These are phyloP conservation scores for Ophiostoma fasciatum DNA, from an alignment of 2,329 filamentous ascomycete genomes.

Conservation along the genomic window DNA sequence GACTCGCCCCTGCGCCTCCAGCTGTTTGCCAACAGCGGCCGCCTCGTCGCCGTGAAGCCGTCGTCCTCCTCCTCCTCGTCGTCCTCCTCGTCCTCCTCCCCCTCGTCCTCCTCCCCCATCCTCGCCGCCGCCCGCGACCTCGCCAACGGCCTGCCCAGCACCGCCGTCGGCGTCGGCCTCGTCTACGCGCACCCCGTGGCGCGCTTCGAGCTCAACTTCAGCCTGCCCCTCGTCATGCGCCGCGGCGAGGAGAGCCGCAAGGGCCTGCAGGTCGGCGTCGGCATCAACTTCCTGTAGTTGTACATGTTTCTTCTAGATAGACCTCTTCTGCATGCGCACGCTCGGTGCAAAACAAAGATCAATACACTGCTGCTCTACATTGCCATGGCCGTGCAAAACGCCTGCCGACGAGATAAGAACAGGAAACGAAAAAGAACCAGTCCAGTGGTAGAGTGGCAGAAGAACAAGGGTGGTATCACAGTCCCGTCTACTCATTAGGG, in stretches of 20 bases:
- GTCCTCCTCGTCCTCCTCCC: conserved; percentile 5
- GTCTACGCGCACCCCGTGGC: conserved; percentile 93
- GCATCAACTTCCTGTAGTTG: conserved; percentile 77
- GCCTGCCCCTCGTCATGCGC: conserved; percentile 66
- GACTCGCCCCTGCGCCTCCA: conserved; percentile 80
- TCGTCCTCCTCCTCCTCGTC: conserved; percentile 13
- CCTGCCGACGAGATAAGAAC: too few species aligned
- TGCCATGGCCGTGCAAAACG: too few species aligned
- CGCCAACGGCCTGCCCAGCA: conserved; percentile 61
- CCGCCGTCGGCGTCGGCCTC: conserved; percentile 74
- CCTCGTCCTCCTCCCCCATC: conserved; percentile 38
- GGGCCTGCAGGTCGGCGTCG: conserved; percentile 87
- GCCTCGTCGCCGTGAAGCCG: conserved; percentile 57
- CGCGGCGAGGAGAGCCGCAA: conserved; percentile 80
- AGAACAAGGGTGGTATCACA: conserved; percentile 16
- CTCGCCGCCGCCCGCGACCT: conserved; percentile 53
- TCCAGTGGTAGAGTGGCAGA: conserved; percentile 1
- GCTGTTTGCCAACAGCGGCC: conserved; percentile 79
- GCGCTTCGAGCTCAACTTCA: conserved; percentile 91
- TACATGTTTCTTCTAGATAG: background rate
- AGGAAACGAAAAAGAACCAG: conserved; percentile 6
- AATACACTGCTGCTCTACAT: too few species aligned
- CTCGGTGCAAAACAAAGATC: too few species aligned
- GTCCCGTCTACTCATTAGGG: conserved; percentile 6
- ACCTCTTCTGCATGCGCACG: too few species aligned